Base-by-base conservation (phyloP, 257 asterid species). In the Nicotiana tabacum region DNA sequence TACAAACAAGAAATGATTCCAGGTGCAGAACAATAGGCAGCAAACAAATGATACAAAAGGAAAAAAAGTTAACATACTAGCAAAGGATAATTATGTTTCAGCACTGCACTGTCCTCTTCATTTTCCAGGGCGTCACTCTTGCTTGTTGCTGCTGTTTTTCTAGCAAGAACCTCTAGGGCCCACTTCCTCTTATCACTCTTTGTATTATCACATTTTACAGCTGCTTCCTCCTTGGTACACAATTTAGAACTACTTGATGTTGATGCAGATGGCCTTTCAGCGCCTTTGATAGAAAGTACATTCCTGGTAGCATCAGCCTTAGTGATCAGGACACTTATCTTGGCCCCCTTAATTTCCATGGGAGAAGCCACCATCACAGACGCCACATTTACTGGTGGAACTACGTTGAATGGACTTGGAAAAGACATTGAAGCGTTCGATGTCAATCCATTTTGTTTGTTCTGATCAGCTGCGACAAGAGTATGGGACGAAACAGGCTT, bases 121-220 rank as follows among this genome's bases (percentile, higher is more conserved):
- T 85, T 90, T 62, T 91, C 99, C 66, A 85, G 90, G 37, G 86
- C 57, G 48, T 77, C 87, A 87, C 87, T 90, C 87, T 90, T 90
- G 81, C 88, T 87, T 21, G 92, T 81, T 72, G 84, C 87, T 77
- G 94, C 91, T 66, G 94, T 83, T 90, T 90, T 96, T 82, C 98
- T 93, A 32, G 99, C 98, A 87, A 96, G 92, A 85, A 96, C 85
- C 87, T 96, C 97, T 84, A 96, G 78, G 81, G 99, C 99, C 99
- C 99, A 96, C 90, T 93, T 90, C 87, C 92, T 94, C 89, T 81
- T 96, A 89, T 96, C 99, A 9, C 87, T 89, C 89, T 89, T 93
- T 43, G 80, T 43, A 56, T 81, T 56, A 18, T 89, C 97, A 64
- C 92, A 85, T 79, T 81, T 87, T 83, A 83, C 81, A 77, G 76